Conservation (phyloP, 805 yeast genomes). For the Kazachstania taianensis region DNA sequence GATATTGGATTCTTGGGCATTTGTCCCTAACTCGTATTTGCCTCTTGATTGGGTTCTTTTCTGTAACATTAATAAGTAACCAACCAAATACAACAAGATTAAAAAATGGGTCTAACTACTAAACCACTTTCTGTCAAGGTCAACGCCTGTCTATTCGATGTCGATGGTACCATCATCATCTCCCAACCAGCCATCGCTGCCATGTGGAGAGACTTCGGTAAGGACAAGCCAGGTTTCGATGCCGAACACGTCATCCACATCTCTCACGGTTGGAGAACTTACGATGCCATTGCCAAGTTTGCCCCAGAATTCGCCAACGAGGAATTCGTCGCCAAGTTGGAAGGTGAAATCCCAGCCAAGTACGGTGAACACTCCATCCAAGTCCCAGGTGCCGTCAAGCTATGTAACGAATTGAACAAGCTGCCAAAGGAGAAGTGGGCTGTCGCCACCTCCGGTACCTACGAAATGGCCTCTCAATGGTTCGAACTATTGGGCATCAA, state of each 20-base stretch:
- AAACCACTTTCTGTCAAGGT: slow-evolving; percentile 29
- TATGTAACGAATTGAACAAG: slow-evolving; percentile 44
- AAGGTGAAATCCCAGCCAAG: slow-evolving; percentile 58
- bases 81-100: neutral
- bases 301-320: slow-evolving; percentile 65
- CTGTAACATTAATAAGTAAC: neutral
- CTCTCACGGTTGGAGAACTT: slow-evolving; percentile 77
- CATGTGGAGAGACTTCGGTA: slow-evolving; percentile 69
- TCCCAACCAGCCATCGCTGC: slow-evolving; percentile 76
- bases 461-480: slow-evolving; percentile 71
- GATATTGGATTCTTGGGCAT: neutral
- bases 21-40: neutral
- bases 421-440: slow-evolving; percentile 63
- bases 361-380: slow-evolving; percentile 66
- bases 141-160: slow-evolving; percentile 58
- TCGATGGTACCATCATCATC: slow-evolving; percentile 80
- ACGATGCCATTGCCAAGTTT: slow-evolving; percentile 63
- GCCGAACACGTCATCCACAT: slow-evolving; percentile 62
- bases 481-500: slow-evolving; percentile 51
- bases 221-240: slow-evolving; percentile 55
- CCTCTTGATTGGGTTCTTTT: neutral
- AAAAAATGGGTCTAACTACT: slow-evolving; percentile 18
- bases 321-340: slow-evolving; percentile 55
- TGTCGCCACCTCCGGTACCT: slow-evolving; percentile 78
- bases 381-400: slow-evolving; percentile 64